Percentiles rank a stretch among this genome's conserved stretches.
These are phyloP conservation scores for Lolium rigidum DNA, from an alignment of 176 grass and related monocot genomes.

Conservation along the genomic window DNA sequence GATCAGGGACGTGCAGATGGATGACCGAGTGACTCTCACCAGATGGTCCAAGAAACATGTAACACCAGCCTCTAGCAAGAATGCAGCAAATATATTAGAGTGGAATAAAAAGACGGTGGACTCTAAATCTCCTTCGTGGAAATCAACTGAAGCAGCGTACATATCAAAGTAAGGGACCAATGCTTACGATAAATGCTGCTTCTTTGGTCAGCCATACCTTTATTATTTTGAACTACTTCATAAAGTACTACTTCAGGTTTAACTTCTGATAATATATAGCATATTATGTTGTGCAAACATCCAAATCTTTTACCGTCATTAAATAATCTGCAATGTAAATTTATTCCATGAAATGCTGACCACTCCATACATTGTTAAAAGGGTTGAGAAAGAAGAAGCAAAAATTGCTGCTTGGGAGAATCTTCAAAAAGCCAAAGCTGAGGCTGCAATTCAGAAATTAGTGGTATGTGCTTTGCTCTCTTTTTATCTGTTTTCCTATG, in stretches of 20 bases:
- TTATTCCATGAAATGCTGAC: slow-evolving; percentile 33
- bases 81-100: slow-evolving; percentile 71
- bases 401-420: slow-evolving; percentile 95
- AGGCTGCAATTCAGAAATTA: slow-evolving; percentile 87
- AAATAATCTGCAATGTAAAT: neutral
- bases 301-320: neutral
- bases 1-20: slow-evolving; percentile 88
- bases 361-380: slow-evolving; percentile 46
- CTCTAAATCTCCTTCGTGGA: slow-evolving; percentile 64
- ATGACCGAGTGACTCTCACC: slow-evolving; percentile 80
- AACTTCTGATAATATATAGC: slow-evolving; percentile 2
- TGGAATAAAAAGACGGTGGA: slow-evolving; percentile 77
- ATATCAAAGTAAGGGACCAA: slow-evolving; percentile 67
- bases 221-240: slow-evolving; percentile 4
- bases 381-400: slow-evolving; percentile 76
- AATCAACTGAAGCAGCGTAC: slow-evolving; percentile 61
- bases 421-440: slow-evolving; percentile 89
- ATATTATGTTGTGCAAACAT: neutral
- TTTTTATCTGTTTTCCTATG: slow-evolving; percentile 4
- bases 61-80: slow-evolving; percentile 52
- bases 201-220: slow-evolving; percentile 11
- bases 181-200: slow-evolving; percentile 10
- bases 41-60: slow-evolving; percentile 93
- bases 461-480: slow-evolving; percentile 60
- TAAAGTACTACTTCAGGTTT: neutral